These are phyloP conservation scores for Mycena vitilis DNA, from an alignment of 768 basidiomycete species.

Conservation along the genomic window DNA sequence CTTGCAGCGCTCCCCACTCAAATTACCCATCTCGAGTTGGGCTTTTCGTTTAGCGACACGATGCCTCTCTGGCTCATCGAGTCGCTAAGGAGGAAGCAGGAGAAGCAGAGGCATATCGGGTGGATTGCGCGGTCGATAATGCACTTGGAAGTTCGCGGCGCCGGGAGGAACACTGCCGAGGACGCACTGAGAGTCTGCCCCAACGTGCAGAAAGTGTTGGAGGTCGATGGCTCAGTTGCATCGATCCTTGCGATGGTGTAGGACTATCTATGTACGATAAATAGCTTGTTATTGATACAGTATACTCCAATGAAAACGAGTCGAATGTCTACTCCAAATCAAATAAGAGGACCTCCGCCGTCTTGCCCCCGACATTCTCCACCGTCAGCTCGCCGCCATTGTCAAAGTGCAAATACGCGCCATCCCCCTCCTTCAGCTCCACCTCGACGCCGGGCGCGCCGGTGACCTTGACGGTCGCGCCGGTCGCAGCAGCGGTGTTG, in stretches of 20 bases:
- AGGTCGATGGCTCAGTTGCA: neutral
- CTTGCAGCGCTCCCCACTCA: constrained; percentile 19
- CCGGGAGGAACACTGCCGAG: constrained; percentile 8
- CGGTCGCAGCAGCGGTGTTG: constrained; percentile 65
- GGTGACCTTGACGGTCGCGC: constrained; percentile 39
- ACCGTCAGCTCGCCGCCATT: constrained; percentile 40
- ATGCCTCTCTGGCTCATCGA: constrained; percentile 15
- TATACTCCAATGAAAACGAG: neutral
- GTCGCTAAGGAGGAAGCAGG: constrained; percentile 11
- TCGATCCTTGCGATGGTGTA: too few relatives aligned
- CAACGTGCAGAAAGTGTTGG: neutral
- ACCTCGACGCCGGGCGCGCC: constrained; percentile 49
- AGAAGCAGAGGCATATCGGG: constrained; percentile 7
- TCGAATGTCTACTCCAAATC: neutral
- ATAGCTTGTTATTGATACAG: too few relatives aligned
- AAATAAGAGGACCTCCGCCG: constrained; percentile 65
- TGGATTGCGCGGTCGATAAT: constrained; percentile 8
- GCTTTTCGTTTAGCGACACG: constrained; percentile 7
- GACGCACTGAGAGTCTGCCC: constrained; percentile 16
- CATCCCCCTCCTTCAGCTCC: constrained; percentile 75
- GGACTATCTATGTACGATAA: too few relatives aligned
- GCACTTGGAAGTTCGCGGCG: constrained; percentile 3
- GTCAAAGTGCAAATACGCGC: neutral
- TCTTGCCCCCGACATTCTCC: neutral
- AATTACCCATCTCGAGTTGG: constrained; percentile 26